phyloP scores from a whole-genome alignment of 495 filamentous ascomycete species.

The Penicillium pulvis region DNA sequence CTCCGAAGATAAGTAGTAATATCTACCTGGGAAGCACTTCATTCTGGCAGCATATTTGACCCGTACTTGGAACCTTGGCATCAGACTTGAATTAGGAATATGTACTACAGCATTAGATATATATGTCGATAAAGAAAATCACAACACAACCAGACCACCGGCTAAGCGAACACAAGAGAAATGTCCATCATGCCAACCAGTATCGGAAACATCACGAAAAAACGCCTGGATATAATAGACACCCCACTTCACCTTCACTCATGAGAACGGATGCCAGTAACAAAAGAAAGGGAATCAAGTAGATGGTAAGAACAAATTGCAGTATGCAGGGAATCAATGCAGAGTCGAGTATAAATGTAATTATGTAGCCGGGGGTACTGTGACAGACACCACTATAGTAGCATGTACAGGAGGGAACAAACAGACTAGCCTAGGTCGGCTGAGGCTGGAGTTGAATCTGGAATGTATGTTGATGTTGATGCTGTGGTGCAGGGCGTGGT shows the following conservation, averaged over 20 bases:
- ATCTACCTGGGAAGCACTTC: too few relatives aligned
- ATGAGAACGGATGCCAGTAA: constrained; percentile 3
- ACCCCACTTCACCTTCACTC: not conserved
- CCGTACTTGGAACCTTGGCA: not conserved
- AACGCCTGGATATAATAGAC: constrained; percentile 4
- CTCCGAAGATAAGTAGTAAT: too few relatives aligned
- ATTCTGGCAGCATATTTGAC: not conserved
- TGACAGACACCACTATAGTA: not conserved
- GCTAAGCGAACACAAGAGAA: constrained; percentile 9
- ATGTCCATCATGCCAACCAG: constrained; percentile 11
- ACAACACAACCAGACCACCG: constrained; percentile 9
- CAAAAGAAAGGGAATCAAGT: constrained; percentile 4
- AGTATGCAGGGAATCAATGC: constrained; percentile 6
- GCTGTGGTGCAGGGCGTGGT: constrained; percentile 28
- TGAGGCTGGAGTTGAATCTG: constrained; percentile 30
- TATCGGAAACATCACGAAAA: constrained; percentile 1
- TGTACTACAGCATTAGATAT: constrained; percentile 29
- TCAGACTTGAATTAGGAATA: constrained; percentile 20
- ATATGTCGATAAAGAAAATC: constrained; percentile 15
- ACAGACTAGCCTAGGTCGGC: constrained; percentile 14
- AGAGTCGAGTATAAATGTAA: not conserved
- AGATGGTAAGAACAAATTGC: not conserved
- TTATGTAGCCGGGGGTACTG: not conserved
- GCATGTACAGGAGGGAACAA: not conserved
- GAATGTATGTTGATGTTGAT: constrained; percentile 35